Evolutionary conservation across 345 rosid species (phyloP), one percentile per base, ranked within the genome.

Genomic region (Brassica carinata): DNA sequence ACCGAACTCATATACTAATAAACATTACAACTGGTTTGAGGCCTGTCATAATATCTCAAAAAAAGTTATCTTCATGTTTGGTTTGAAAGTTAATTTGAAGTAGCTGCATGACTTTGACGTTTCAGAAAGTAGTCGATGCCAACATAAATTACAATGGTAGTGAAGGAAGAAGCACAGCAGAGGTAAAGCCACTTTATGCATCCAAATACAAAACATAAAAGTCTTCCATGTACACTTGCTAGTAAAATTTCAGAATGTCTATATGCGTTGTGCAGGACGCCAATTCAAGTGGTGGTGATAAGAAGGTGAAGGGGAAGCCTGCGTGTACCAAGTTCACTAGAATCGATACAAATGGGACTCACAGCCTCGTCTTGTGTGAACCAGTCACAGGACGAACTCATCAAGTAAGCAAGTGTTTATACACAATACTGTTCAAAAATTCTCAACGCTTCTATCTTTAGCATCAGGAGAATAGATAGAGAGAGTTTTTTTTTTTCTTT

Each of bases 361-460:
- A 92, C 76, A 96, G 98, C 87, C 87, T 90, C 64, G 97, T 91
- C 75, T 87, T 86, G 81, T 96, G 99, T 71, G 88, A 92, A 85
- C 98, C 99, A 59, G 81, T 94, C 78, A 96, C 97, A 40, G 99
- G 98, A 72, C 85, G 94, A 82, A 96, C 98, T 38, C 98, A 96
- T 91, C 99, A 96, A 85, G 98, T 90, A 88, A 84, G 90, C 79
- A 70, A 62, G 57, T 48, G 38, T 19, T 19, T 19, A 19, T 19
- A 19, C 23, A 19, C 23, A 19, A 19, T 19, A 19, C 23, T 19
- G 23, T 19, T 19, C 23, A 19, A 19, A 19, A 19, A 19, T 19
- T 19, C 23, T 19, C 23, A 19, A 19, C 23, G 23, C 23, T 19
- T 19, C 23, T 19, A 19, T 27, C 30, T 27, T 27, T 27, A 67